Base-by-base conservation (phyloP, 1,139 yeast species). In the Candida sp. region DNA sequence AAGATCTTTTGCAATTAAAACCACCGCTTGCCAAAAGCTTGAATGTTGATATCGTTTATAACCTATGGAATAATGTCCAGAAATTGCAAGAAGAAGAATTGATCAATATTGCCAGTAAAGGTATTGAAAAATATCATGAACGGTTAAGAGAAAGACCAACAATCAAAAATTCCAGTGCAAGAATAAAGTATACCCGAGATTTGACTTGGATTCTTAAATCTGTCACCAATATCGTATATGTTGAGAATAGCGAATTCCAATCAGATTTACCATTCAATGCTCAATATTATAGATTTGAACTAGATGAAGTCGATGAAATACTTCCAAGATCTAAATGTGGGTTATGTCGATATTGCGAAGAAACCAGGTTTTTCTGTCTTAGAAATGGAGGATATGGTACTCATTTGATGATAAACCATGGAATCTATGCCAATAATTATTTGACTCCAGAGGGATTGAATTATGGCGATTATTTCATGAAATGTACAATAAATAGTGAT, bases 401-500 rank as follows among this genome's bases (percentile, higher is more conserved):
- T 3, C 72, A 66, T 46, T 50, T 66, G 47, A 63, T 69, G 3
- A 55, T 65, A 41, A 67, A 61, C 46, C 72, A 66, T 51, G 72
- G 72, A 1, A 55, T 66, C 5, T 63, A 57, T 40, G 63, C 70
- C 39, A 64, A 61, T 44, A 63, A 64, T 35, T 60, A 49, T 39
- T 49, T 64, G 21, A 51, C 54, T 3, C 60, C 60, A n/a, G 51
- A 55, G 2, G 29, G 29, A 8, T 25, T 25, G 29, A 25, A 25
- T 11, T 25, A 8, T 25, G 29, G 29, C 3, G 29, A 25, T 11
- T 25, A 25, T 11, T 25, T 25, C 11, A 11, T 25, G 7, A 15
- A 27, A 27, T 22, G 27, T 36, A 25, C 21, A 22, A 25, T 8
- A 25, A 25, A 25, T 25, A 25, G 11, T 7, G 29, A 25, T 11